Evolutionary conservation across 2,329 filamentous ascomycete species (phyloP), one percentile per base, ranked within the genome.

Genomic region (Cadophora gregata): DNA sequence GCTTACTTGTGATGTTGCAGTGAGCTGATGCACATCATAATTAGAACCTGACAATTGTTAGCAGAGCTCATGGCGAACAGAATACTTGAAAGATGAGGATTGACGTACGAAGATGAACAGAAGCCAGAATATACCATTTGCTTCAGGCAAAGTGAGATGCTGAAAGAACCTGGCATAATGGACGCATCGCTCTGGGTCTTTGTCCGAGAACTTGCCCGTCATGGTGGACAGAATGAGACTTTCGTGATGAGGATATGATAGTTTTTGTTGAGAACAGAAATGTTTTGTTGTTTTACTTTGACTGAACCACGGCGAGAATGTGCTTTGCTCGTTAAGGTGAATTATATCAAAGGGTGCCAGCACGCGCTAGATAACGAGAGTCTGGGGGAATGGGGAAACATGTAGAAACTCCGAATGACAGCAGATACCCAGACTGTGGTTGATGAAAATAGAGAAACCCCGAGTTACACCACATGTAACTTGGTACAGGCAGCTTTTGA

Each of bases 91-190:
- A n/a, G 8, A 51, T 21, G 42, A 31, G 12, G n/a, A 29, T 25
- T 24, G 12, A 64, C 65, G 58, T 62, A 69, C 83, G 21, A 78
- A 72, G 27, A 79, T 69, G 70, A 84, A 85, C 59, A 85, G 67
- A 12, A 73, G 69, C 82, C 82, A 85, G 75, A 83, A 85, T 27
- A 84, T 75, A 14, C 79, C 71, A 68, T 81, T 80, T 67, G 83
- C 83, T 69, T 84, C 77, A 72, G 76, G 74, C 61, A 79, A 72
- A 12, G 76, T 77, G 67, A 84, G 74, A 66, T 80, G 73, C 6
- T 79, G 75, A 31, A 82, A 81, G 70, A 84, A 84, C 51, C 76
- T 72, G 42, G 82, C 83, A 68, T 83, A 81, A 68, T 81, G 77
- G 21, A 61, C 58, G 68, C 81, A 82, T 61, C 75, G 73, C 24